Conservation (phyloP, 352 stramenopile species). For the Globisporangium rhizosaccharum region DNA sequence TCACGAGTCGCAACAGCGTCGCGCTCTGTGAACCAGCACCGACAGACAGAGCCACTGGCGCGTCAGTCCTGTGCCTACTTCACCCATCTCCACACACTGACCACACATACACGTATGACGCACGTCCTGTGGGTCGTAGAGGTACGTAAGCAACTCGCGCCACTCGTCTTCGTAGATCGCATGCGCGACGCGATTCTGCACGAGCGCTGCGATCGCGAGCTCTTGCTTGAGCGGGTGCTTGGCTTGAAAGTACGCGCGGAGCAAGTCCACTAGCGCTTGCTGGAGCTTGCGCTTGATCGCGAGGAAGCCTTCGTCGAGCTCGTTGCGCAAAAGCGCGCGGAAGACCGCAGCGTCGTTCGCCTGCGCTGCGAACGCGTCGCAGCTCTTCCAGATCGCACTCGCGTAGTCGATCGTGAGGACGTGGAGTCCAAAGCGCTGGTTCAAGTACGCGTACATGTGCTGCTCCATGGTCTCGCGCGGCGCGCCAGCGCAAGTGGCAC, state of each 20-base stretch:
- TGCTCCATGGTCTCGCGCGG: constrained; percentile 84
- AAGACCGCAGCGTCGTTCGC: constrained; percentile 82
- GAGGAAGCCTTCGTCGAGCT: constrained; percentile 78
- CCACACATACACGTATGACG: constrained; percentile 8
- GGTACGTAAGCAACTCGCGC: constrained; percentile 64
- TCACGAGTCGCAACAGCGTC: constrained; percentile 35
- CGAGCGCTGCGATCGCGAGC: constrained; percentile 35
- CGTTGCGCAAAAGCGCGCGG: constrained; percentile 65
- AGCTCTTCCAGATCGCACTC: constrained; percentile 74
- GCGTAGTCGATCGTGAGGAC: constrained; percentile 76
- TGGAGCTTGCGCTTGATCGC: constrained; percentile 73
- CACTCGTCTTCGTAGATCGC: constrained; percentile 61
- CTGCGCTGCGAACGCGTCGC: constrained; percentile 31
- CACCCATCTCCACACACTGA: too few relatives aligned
- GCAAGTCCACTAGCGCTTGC: constrained; percentile 61
- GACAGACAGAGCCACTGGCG: background rate
- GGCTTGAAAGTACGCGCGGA: constrained; percentile 68
- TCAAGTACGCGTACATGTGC: constrained; percentile 87
- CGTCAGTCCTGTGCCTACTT: background rate
- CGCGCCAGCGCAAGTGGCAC: constrained; percentile 17
- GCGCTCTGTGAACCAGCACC: constrained; percentile 29
- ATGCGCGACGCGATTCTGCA: constrained; percentile 34
- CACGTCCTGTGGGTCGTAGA: constrained; percentile 73
- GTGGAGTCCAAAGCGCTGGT: constrained; percentile 79
- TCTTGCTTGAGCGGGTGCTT: constrained; percentile 62